These are phyloP conservation scores for Syzygium grande DNA, from an alignment of 345 rosid species.

Conservation along the genomic window DNA sequence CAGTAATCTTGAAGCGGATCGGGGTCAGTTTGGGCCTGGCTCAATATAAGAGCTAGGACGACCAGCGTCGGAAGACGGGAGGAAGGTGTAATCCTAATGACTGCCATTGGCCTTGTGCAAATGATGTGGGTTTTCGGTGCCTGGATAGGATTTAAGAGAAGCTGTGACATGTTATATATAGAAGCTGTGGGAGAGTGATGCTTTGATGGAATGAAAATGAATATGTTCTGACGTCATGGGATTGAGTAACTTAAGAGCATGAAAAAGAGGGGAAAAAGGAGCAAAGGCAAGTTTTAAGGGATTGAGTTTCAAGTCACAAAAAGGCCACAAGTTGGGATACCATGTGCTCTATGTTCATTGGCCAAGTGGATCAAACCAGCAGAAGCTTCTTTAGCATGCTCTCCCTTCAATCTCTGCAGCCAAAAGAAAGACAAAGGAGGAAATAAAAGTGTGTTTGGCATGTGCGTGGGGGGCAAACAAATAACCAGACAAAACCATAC, in stretches of 20 bases:
- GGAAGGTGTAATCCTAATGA: background rate
- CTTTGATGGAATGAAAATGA: background rate
- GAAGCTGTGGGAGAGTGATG: conserved; percentile 10
- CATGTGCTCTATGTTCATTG: background rate
- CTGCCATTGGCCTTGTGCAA: background rate
- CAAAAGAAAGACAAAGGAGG: background rate
- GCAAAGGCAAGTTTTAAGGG: conserved; percentile 31
- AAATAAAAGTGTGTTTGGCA: background rate
- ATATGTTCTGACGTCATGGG: background rate
- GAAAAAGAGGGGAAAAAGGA: conserved; percentile 13
- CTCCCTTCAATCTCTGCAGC: background rate
- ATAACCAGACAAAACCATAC: background rate
- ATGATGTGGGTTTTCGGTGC: background rate
- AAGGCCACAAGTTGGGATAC: background rate
- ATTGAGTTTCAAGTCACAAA: background rate
- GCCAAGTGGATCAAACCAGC: background rate
- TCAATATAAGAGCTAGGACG: conserved; percentile 18
- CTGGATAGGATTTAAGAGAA: background rate
- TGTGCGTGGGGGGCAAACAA: background rate
- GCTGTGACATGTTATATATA: conserved; percentile 11
- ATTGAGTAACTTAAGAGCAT: conserved; percentile 60
- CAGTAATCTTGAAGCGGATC: conserved; percentile 76
- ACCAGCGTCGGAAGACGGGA: conserved; percentile 6
- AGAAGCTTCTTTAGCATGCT: background rate
- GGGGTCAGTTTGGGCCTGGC: conserved; percentile 43